Conservation (phyloP, 805 yeast species). For the Metschnikowia chrysomelidarum region DNA sequence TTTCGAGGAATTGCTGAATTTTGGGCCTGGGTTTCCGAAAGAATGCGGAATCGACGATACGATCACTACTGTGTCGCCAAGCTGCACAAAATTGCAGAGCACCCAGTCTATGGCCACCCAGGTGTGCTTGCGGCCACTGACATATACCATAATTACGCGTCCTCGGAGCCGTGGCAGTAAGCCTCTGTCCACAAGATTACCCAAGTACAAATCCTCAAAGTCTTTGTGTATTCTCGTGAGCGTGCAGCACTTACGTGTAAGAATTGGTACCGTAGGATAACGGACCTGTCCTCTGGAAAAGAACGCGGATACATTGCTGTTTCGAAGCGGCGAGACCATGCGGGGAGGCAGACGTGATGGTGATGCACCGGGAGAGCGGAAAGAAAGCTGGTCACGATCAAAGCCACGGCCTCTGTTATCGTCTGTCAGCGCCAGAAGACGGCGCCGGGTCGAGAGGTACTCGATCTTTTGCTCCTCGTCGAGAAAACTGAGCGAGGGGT, state of each 20-base stretch:
- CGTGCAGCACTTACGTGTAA: constrained; percentile 42
- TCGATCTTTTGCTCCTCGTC: constrained; percentile 16
- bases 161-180: constrained; percentile 44
- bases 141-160: constrained; percentile 59
- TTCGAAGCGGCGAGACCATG: constrained; percentile 17
- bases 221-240: constrained; percentile 46
- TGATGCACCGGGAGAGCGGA: constrained; percentile 16
- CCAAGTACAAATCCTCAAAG: constrained; percentile 46
- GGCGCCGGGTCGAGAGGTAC: constrained; percentile 12
- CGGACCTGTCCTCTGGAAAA: constrained; percentile 13
- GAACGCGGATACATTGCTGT: constrained; percentile 16
- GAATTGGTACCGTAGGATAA: constrained; percentile 43
- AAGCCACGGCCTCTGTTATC: constrained; percentile 17
- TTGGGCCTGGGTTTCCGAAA: constrained; percentile 16
- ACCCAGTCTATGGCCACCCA: constrained; percentile 83
- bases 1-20: constrained; percentile 19
- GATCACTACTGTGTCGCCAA: constrained; percentile 67
- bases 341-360: constrained; percentile 23
- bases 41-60: constrained; percentile 47
- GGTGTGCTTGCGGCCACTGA: constrained; percentile 71
- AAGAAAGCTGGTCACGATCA: constrained; percentile 13
- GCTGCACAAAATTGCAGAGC: constrained; percentile 49
- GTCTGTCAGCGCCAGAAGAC: constrained; percentile 15
- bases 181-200: constrained; percentile 28
- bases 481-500: constrained; percentile 18